Conservation (phyloP, 805 yeast genomes). For the Danielia oregonensis region DNA sequence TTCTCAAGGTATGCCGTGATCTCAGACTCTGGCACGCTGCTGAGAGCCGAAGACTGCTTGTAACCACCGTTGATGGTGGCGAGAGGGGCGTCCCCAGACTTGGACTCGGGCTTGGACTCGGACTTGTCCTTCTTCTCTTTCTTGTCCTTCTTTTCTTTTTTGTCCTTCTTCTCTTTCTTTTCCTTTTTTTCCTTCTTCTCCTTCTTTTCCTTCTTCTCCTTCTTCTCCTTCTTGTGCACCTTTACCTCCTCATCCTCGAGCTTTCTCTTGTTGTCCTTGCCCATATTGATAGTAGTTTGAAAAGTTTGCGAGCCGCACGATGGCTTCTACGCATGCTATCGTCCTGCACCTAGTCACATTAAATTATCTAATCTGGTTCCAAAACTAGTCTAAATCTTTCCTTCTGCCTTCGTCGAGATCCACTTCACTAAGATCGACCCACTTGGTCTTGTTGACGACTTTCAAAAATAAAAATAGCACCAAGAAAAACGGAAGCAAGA, state of each 20-base stretch:
- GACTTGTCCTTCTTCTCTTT: slow-evolving; percentile 22
- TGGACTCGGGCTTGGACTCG: slow-evolving; percentile 16
- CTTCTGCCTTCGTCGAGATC: slow-evolving; percentile 53
- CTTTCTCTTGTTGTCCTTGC: slow-evolving; percentile 27
- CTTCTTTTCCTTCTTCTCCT: slow-evolving; percentile 38
- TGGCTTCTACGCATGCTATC: too few species aligned
- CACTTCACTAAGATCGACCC: slow-evolving; percentile 41
- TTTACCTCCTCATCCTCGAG: slow-evolving; percentile 23
- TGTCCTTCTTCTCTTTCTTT: slow-evolving; percentile 17
- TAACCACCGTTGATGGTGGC: slow-evolving; percentile 18
- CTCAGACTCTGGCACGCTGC: slow-evolving; percentile 47
- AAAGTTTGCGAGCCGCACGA: slow-evolving; percentile 12
- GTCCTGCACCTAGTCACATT: slow-evolving; percentile 1
- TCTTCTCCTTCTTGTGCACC: slow-evolving; percentile 20
- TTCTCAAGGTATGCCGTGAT: slow-evolving; percentile 58
- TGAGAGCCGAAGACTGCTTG: slow-evolving; percentile 36
- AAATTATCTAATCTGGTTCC: slow-evolving; percentile 1
- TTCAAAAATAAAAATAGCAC: slow-evolving; percentile 37
- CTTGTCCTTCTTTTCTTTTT: slow-evolving; percentile 14
- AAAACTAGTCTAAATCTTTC: slow-evolving; percentile 25
- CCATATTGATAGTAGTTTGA: slow-evolving; percentile 8
- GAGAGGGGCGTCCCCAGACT: too few species aligned
- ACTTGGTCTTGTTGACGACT: slow-evolving; percentile 36
- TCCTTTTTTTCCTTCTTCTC: slow-evolving; percentile 34
- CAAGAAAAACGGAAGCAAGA: slow-evolving; percentile 56